Evolutionary conservation across 352 stramenopile species (phyloP), one percentile per base, ranked within the genome.

Genomic region (Halophytophthora batemanensis): DNA sequence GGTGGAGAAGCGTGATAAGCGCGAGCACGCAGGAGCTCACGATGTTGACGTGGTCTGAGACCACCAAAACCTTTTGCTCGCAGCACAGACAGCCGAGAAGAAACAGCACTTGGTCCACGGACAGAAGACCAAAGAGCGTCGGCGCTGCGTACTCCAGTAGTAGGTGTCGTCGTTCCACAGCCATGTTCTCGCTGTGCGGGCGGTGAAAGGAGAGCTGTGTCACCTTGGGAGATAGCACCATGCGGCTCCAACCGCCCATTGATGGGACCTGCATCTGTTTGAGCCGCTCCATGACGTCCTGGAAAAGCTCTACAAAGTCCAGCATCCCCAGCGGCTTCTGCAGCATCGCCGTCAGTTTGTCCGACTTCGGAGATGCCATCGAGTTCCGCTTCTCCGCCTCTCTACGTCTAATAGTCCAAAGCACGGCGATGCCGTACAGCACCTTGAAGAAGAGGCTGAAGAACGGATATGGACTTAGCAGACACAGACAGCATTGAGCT

Each of bases 401-500:
- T 35, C 60, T 74, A 22, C 68, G 66, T 41, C 77, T 82, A 29
- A 51, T 63, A 49, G 87, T 76, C 75, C 82, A 93, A 18, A 90
- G 72, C 29, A 71, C 74, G 6, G 80, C 74, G 10, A 90, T 86
- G 0, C 82, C 80, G 29, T 82, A 88, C 7, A 93, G 53, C 25
- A 90, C 71, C 29, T 90, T 90, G 69, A 90, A 90, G 53, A 91
- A 93, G 15, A 93, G 49, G n/a, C 74, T 77, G 64, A 93, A 93
- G 54, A 90, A 93, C 21, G 82, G 82, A 44, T 87, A 90, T 0
- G 77, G 64, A 17, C 71, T 93, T 17, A 93, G 54, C 18, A 93
- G 57, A 41, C 82, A 90, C 18, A 90, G 69, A 45, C 82, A 93
- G n/a, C 77, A 82, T 23, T 88, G 75, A 6, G 71, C 43, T 1